Evolutionary conservation across 441 rosid species (phyloP).

Genomic region (Mallotus repandus): DNA sequence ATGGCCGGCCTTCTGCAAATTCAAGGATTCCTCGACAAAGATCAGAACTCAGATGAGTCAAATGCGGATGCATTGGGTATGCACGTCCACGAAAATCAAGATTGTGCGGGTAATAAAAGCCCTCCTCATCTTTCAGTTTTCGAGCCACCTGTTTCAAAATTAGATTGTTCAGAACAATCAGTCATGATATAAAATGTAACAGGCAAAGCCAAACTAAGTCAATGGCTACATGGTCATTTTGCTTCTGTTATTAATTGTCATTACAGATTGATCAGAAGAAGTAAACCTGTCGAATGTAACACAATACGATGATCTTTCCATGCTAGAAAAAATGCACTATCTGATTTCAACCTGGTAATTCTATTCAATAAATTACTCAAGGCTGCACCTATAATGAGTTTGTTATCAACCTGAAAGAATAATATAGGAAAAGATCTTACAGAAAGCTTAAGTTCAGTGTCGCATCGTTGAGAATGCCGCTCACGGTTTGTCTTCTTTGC

Average conservation of each 20-base stretch:
- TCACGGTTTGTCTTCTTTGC: constrained; percentile 82
- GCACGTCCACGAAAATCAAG: constrained; percentile 97
- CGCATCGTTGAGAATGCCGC: constrained; percentile 84
- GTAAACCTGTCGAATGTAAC: neutral
- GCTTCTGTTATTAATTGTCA: neutral
- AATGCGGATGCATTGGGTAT: constrained; percentile 94
- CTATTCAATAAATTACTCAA: constrained; percentile 8
- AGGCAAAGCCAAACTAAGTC: constrained; percentile 5
- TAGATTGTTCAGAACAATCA: constrained; percentile 19
- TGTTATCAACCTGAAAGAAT: constrained; percentile 7
- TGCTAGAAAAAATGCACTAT: constrained; percentile 4
- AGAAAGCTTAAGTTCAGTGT: constrained; percentile 87
- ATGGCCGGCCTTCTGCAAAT: constrained; percentile 85
- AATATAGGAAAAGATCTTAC: constrained; percentile 43
- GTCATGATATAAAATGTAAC: constrained; percentile 22
- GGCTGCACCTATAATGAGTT: constrained; percentile 1
- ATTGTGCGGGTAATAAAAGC: constrained; percentile 97
- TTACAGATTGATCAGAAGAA: constrained; percentile 8
- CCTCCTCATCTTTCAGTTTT: constrained; percentile 86
- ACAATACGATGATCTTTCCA: neutral
- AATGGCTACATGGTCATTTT: neutral
- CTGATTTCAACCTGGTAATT: constrained; percentile 3
- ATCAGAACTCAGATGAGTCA: constrained; percentile 91
- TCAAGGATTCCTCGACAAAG: constrained; percentile 92
- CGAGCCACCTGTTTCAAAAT: constrained; percentile 69